Evolutionary conservation across 176 grass and related monocot genomes (phyloP).

Genomic region (Carex pumila): DNA sequence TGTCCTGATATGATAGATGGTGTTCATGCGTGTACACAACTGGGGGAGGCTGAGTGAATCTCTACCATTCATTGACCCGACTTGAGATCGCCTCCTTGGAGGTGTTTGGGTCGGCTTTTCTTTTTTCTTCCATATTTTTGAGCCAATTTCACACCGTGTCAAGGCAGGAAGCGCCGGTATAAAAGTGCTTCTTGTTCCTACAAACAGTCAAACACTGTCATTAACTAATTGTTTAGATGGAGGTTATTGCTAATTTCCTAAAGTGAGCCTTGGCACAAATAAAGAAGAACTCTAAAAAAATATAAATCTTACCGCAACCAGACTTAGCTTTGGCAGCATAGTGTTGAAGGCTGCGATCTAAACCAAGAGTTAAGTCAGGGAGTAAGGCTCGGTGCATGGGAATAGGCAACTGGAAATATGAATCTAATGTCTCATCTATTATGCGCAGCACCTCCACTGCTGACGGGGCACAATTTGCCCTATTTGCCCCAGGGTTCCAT

Average conservation of each 20-base stretch:
- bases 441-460: slow-evolving; percentile 84
- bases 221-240: neutral
- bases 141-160: slow-evolving; percentile 91
- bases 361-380: slow-evolving; percentile 68
- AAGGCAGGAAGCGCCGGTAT: slow-evolving; percentile 69
- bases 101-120: slow-evolving; percentile 71
- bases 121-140: slow-evolving; percentile 85
- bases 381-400: slow-evolving; percentile 82
- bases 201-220: slow-evolving; percentile 2
- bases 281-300: neutral
- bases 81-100: slow-evolving; percentile 56
- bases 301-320: slow-evolving; percentile 63
- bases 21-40: slow-evolving; percentile 85
- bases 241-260: neutral
- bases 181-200: slow-evolving; percentile 71
- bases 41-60: slow-evolving; percentile 62
- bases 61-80: slow-evolving; percentile 50
- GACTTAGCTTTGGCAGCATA: slow-evolving; percentile 88
- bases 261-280: too few relatives aligned
- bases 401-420: slow-evolving; percentile 89
- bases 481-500: slow-evolving; percentile 90
- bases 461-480: slow-evolving; percentile 78
- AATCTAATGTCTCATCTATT: slow-evolving; percentile 88
- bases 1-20: slow-evolving; percentile 61
- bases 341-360: slow-evolving; percentile 84